These are phyloP conservation scores for Termitomyces sp. DNA, from an alignment of 768 basidiomycete genomes.

Conservation along the genomic window DNA sequence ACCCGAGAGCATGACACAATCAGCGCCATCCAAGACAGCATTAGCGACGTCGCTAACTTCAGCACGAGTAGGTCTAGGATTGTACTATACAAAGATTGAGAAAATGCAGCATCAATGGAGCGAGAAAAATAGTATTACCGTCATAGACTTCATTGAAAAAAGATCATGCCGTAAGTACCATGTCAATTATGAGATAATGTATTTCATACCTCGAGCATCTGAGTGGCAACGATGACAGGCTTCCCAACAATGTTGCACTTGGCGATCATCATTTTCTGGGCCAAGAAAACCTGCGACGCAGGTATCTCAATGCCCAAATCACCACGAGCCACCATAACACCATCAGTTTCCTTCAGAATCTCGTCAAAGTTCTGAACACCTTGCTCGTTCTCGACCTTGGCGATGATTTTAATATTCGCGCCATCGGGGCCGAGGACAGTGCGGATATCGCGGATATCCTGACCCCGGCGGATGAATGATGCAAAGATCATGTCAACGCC, in stretches of 20 bases:
- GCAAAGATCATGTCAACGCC: constrained; percentile 99
- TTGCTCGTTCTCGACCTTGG: constrained; percentile 99
- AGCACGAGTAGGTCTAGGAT: constrained; percentile 97
- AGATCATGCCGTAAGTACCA: constrained; percentile 11
- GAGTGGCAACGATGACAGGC: constrained; percentile 97
- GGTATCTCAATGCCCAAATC: constrained; percentile 99
- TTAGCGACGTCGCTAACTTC: constrained; percentile 99
- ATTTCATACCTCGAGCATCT: constrained; percentile 88
- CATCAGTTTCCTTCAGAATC: constrained; percentile 91
- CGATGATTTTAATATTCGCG: constrained; percentile 96
- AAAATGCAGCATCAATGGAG: neutral
- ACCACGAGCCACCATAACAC: constrained; percentile 99
- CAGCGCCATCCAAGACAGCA: constrained; percentile 96
- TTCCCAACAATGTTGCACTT: constrained; percentile 99
- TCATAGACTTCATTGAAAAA: constrained; percentile 73
- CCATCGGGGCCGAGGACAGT: constrained; percentile 93
- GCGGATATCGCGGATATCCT: constrained; percentile 94
- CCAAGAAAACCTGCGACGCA: constrained; percentile 98
- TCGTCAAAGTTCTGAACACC: constrained; percentile 99
- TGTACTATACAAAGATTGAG: constrained; percentile 58
- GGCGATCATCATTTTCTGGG: constrained; percentile 99
- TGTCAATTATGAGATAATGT: neutral
- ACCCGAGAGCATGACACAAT: constrained; percentile 99
- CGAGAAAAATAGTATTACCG: constrained; percentile 44
- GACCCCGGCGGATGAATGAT: constrained; percentile 93